Evolutionary conservation across 108 stramenopile genomes (phyloP).

Genomic region (Conticribra weissflogii): DNA sequence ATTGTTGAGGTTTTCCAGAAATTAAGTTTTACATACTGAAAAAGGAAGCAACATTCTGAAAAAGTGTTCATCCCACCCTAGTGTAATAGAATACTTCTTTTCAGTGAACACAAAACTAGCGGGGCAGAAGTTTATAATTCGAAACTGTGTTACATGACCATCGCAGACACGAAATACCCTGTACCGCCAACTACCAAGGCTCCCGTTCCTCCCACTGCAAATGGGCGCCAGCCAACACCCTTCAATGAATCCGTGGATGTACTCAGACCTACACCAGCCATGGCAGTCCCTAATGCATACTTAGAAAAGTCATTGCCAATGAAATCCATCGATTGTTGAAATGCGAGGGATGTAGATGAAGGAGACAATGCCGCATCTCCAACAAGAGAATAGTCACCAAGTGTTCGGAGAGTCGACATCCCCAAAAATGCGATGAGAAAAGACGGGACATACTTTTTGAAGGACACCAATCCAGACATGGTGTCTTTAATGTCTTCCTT

Average conservation of each 20-base stretch:
- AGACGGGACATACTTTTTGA: conserved; percentile 58
- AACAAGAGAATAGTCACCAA: conserved; percentile 49
- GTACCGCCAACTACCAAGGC: conserved; percentile 64
- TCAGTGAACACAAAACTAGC: too few relatives aligned
- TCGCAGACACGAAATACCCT: conserved; percentile 45
- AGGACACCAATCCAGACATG: conserved; percentile 53
- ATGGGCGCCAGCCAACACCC: conserved; percentile 64
- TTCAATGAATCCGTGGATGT: conserved; percentile 41
- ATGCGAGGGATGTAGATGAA: background rate
- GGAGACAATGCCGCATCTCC: conserved; percentile 4
- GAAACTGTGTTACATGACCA: conserved; percentile 39
- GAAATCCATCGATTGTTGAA: conserved; percentile 37
- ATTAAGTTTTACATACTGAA: too few relatives aligned
- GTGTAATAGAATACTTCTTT: too few relatives aligned
- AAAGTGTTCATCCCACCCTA: too few relatives aligned
- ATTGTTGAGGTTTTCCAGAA: too few relatives aligned
- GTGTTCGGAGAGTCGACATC: conserved; percentile 52
- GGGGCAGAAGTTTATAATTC: too few relatives aligned
- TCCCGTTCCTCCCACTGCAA: conserved; percentile 62
- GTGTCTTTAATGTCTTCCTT: conserved; percentile 13
- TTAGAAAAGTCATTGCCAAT: conserved; percentile 57
- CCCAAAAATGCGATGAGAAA: conserved; percentile 65
- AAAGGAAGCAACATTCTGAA: too few relatives aligned
- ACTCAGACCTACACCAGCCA: conserved; percentile 68
- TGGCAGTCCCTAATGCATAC: conserved; percentile 62